A percentile compares a stretch with the other conserved stretches of the same genome.
phyloP scores from a whole-genome alignment of 148 eudicot genomes.

The Fagopyrum esculentum region DNA sequence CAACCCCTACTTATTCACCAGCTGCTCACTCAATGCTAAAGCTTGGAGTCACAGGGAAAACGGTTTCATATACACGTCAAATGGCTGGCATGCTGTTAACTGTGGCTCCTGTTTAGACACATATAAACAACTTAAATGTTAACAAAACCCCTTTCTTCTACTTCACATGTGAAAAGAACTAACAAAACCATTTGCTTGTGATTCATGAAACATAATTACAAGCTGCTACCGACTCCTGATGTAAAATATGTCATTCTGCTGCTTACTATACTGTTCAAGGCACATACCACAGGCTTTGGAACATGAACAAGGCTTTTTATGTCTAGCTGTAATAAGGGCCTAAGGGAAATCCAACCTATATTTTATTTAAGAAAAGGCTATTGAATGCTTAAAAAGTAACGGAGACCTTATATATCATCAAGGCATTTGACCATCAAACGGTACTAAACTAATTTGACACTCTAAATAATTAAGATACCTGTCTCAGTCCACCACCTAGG shows the following conservation, averaged over 20 bases:
- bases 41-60: slow-evolving; percentile 43
- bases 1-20: background rate
- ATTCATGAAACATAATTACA: no score
- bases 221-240: no score
- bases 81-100: slow-evolving; percentile 65
- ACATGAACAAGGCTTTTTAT: no score
- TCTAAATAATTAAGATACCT: slow-evolving; percentile 40
- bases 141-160: background rate
- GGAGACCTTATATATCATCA: background rate
- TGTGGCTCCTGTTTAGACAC: slow-evolving; percentile 73
- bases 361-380: background rate
- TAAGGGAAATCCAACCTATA: no score
- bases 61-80: slow-evolving; percentile 75
- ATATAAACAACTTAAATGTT: background rate
- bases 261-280: no score
- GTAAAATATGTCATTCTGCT: no score
- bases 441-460: background rate
- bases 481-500: slow-evolving; percentile 58
- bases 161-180: background rate
- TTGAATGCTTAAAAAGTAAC: background rate
- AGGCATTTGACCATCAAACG: background rate
- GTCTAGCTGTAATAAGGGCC: no score
- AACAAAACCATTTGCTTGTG: background rate
- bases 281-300: no score
- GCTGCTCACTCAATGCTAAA: background rate